These are phyloP conservation scores for Phytophthora rubi DNA, from an alignment of 352 stramenopile genomes.

Conservation along the genomic window DNA sequence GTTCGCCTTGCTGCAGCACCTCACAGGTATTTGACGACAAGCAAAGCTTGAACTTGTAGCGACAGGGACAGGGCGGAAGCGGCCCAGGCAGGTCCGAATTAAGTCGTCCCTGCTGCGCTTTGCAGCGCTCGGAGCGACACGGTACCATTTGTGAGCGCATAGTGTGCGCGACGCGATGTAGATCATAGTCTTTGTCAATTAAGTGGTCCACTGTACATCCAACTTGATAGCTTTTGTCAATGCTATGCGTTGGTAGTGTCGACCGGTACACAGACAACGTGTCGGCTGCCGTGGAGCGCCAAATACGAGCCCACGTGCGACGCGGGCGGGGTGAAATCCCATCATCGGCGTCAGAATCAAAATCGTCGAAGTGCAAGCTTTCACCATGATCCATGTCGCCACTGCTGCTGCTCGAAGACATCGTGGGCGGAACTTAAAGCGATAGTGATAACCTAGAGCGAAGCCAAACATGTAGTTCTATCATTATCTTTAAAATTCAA, in stretches of 20 bases:
- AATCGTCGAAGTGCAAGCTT: background rate
- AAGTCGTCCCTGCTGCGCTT: too few relatives aligned
- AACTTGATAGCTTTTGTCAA: background rate
- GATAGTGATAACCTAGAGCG: background rate
- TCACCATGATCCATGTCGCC: background rate
- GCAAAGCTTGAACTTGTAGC: constrained; percentile 5
- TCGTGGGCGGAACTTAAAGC: background rate
- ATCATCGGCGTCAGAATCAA: background rate
- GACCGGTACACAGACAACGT: background rate
- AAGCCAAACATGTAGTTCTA: background rate
- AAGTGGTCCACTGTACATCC: background rate
- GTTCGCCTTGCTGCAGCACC: background rate
- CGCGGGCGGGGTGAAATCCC: background rate
- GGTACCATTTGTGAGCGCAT: background rate
- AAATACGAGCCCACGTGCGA: background rate
- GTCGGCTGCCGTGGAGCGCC: background rate
- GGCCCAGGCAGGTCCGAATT: background rate
- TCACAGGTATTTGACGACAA: background rate
- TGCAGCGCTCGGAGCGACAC: background rate
- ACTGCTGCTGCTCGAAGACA: background rate
- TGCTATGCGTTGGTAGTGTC: background rate
- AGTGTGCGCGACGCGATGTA: background rate
- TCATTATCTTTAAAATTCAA: background rate
- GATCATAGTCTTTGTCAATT: background rate
- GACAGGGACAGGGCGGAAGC: background rate